phyloP scores from a whole-genome alignment of 805 yeast species.

The Wickerhamiella kazuoi region DNA sequence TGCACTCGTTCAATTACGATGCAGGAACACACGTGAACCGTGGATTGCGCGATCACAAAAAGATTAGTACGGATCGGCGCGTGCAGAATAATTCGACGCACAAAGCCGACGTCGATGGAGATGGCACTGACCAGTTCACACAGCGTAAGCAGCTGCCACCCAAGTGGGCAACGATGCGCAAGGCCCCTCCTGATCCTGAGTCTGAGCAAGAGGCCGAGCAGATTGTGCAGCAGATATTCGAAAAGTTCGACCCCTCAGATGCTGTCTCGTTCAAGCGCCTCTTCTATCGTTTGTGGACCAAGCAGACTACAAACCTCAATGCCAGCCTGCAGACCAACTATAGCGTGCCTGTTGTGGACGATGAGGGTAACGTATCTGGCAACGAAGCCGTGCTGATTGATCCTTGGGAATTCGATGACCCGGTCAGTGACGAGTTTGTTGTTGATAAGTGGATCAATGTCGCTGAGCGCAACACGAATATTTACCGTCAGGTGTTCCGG shows the following conservation, averaged over 20 bases:
- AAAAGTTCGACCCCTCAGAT: constrained; percentile 2
- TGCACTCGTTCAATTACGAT: constrained; percentile 55
- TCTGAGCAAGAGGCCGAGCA: constrained; percentile 16
- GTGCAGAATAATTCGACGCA: constrained; percentile 52
- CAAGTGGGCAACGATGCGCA: background rate
- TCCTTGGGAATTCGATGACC: constrained; percentile 82
- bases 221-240: constrained; percentile 9
- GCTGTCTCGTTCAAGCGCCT: constrained; percentile 12
- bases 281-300: constrained; percentile 12
- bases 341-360: constrained; percentile 8
- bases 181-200: constrained; percentile 13
- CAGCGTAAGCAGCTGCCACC: constrained; percentile 11
- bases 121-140: constrained; percentile 50
- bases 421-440: constrained; percentile 60
- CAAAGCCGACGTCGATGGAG: constrained; percentile 55
- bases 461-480: constrained; percentile 66
- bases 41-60: constrained; percentile 73
- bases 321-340: background rate
- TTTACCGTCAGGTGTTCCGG: constrained; percentile 74
- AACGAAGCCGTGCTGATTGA: constrained; percentile 39
- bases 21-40: constrained; percentile 67
- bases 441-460: constrained; percentile 67
- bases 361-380: constrained; percentile 14
- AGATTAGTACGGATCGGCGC: constrained; percentile 65
- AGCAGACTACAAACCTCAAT: background rate